Conservation (phyloP, 192 early-diverging fungal genomes). For the Oehlia diaphana region DNA sequence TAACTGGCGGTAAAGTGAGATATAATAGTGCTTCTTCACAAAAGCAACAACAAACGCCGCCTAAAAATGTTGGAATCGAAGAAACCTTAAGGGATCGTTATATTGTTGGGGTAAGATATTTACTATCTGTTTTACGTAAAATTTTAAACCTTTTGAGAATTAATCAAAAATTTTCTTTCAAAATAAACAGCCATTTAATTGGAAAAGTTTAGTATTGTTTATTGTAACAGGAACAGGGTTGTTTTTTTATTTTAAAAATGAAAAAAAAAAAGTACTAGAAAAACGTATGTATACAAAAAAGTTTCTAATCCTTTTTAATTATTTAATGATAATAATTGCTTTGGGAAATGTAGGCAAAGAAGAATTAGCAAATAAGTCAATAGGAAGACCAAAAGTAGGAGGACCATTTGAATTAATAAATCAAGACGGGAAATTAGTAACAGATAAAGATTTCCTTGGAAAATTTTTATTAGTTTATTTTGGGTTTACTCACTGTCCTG, state of each 20-base stretch:
- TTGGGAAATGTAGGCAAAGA: slow-evolving; percentile 20
- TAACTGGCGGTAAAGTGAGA: not conserved
- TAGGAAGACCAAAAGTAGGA: slow-evolving; percentile 88
- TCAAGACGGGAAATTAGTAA: slow-evolving; percentile 69
- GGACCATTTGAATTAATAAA: slow-evolving; percentile 88
- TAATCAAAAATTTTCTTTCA: not conserved
- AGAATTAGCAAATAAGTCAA: slow-evolving; percentile 24
- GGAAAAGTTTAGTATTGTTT: slow-evolving; percentile 58
- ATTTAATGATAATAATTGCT: not conserved
- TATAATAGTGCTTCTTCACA: not conserved
- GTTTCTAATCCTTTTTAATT: not conserved
- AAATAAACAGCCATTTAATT: slow-evolving; percentile 42
- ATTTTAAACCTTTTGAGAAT: not conserved
- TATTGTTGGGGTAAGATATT: not conserved
- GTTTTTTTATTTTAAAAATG: slow-evolving; percentile 61
- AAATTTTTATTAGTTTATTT: slow-evolving; percentile 93
- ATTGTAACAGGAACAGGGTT: slow-evolving; percentile 58
- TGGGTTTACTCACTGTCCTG: slow-evolving; percentile 99
- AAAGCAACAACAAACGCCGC: not conserved
- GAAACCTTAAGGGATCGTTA: not conserved
- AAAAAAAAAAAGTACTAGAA: slow-evolving; percentile 56
- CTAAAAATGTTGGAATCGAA: slow-evolving; percentile 1
- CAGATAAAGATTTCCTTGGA: slow-evolving; percentile 78
- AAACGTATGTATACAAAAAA: slow-evolving; percentile 38
- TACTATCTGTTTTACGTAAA: not conserved